phyloP scores from a whole-genome alignment of 495 filamentous ascomycete species.

The Neurospora sp. region DNA sequence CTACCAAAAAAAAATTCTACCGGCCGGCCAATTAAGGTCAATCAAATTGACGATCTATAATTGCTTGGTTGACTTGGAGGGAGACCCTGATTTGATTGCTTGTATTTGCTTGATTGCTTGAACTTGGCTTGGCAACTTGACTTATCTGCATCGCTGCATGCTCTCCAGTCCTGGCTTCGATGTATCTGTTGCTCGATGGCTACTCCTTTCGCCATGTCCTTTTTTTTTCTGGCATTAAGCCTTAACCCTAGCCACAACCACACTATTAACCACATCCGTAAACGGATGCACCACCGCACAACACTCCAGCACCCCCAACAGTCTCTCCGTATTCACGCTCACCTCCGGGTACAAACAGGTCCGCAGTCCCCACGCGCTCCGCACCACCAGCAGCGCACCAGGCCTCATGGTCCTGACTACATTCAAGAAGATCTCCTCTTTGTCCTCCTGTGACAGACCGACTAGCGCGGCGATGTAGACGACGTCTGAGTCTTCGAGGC shows the following conservation, averaged over 20 bases:
- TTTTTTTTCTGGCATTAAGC: not conserved
- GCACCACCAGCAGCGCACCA: conserved; percentile 17
- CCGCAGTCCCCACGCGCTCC: conserved; percentile 18
- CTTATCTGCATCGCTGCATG: no score
- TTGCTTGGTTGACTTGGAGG: no score
- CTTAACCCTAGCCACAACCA: conserved; percentile 19
- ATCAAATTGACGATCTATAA: no score
- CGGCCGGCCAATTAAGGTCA: no score
- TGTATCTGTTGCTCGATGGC: no score
- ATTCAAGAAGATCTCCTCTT: conserved; percentile 17
- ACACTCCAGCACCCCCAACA: conserved; percentile 12
- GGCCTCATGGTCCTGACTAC: conserved; percentile 13
- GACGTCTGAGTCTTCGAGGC: conserved; percentile 17
- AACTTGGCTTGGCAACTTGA: no score
- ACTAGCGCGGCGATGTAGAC: conserved; percentile 25
- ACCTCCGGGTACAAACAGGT: conserved; percentile 23
- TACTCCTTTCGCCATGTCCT: no score
- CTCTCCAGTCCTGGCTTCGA: no score
- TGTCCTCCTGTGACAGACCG: conserved; percentile 15
- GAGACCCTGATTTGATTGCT: no score
- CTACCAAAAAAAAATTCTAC: no score
- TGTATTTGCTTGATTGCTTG: no score
- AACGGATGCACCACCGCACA: conserved; percentile 21
- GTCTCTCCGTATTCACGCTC: conserved; percentile 10
- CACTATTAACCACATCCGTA: conserved; percentile 22